Base-by-base conservation (phyloP, 306 rosid species). In the Benincasa hispida region DNA sequence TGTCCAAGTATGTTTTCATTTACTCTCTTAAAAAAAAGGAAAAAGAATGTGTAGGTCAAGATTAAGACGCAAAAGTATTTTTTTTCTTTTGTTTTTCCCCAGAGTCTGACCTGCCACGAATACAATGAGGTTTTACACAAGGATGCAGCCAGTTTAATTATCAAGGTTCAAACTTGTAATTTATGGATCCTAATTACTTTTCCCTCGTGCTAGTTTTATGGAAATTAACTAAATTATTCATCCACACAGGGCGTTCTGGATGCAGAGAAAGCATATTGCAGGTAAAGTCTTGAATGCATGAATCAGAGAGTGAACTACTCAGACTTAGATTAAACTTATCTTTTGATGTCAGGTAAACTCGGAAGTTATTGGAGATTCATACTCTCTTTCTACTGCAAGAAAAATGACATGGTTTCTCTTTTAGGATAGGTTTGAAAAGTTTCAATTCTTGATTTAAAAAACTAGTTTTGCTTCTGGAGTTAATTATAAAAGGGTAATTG, bases 81-180 rank as follows among this genome's bases (percentile, higher is more conserved):
- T 50, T 42, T 32, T 54, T 18, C 54, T 37, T 84, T 76, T 59
- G 48, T 66, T 82, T 22, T 81, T 76, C 72, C 79, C 60, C 82
- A 91, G 96, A 90, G 90, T 84, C 88, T 90, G 84, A 91, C 89
- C 50, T 91, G 97, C 77, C 87, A 79, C 0, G 94, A 87, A 69
- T 89, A 91, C 83, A 94, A 89, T 41, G 98, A 91, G 80, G 95
- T 86, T 78, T 75, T 93, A 67, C 96, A 90, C 89, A 94, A 87
- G 90, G 87, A 89, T 77, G 92, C 97, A 12, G 97, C 95, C 76
- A 86, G 89, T 79, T 86, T 87, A 87, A 86, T 94, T 56, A 83
- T 93, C 35, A 85, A 91, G 98, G 97, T 93, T 67, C 53, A 37
- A 6, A 61, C 75, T 62, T 56, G 56, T 85, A 76, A 21, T 83